These are phyloP conservation scores for Actinidia chinensis DNA, from an alignment of 179 eudicot species.

Conservation along the genomic window DNA sequence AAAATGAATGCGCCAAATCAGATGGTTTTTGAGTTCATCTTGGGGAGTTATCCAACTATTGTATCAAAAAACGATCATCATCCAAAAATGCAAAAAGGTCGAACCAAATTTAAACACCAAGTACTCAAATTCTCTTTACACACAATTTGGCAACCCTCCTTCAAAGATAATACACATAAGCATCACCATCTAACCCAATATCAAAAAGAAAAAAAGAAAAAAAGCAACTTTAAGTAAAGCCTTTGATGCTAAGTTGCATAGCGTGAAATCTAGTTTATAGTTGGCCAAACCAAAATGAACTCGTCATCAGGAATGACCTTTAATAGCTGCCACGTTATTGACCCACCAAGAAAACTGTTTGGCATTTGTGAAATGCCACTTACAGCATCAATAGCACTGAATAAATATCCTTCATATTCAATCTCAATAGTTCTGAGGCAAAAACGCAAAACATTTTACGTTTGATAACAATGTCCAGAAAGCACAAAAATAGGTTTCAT, in stretches of 20 bases:
- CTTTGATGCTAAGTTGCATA: not conserved
- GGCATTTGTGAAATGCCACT: not conserved
- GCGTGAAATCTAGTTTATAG: not conserved
- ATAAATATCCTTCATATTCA: not conserved
- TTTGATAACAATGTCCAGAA: not conserved
- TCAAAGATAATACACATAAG: not conserved
- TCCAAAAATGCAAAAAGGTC: conserved; percentile 8
- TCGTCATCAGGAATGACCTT: not conserved
- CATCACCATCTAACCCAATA: not conserved
- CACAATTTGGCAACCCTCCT: not conserved
- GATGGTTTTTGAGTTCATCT: not conserved
- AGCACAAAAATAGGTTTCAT: not conserved
- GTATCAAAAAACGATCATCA: conserved; percentile 5
- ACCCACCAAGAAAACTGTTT: not conserved
- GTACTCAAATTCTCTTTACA: not conserved
- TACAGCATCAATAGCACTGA: not conserved
- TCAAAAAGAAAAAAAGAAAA: not conserved
- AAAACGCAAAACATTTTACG: not conserved
- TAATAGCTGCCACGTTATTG: not conserved
- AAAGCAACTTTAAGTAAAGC: not conserved
- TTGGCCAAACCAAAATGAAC: not conserved
- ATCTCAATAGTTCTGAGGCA: not conserved
- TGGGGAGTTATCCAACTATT: too few relatives aligned
- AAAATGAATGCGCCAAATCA: not conserved
- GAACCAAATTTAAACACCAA: not conserved